Evolutionary conservation across 2,329 filamentous ascomycete species (phyloP), one percentile per base, ranked within the genome.

Genomic region (Coccinonectria pachysandricola): DNA sequence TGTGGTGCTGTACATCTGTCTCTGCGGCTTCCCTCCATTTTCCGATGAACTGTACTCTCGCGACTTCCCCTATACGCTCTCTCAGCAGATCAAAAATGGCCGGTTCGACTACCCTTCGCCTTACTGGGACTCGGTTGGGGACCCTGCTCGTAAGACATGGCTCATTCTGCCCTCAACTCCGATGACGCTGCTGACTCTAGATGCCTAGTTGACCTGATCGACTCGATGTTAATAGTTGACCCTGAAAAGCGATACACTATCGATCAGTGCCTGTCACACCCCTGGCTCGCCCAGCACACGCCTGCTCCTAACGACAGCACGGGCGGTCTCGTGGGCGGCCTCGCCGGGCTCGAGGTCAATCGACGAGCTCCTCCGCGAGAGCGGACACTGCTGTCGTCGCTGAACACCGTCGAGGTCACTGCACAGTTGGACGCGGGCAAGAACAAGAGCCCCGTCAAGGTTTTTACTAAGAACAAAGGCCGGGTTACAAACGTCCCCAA

Each of bases 21-120:
- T 96, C 5, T 96, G 91, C 50, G 91, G 91, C 18, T 96, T 96
- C 48, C 91, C 88, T 4, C 91, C 91, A 0, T 98, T 98, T 57
- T 93, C 85, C 0, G 91, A 98, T 46, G 91, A 98, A 56, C 73
- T 96, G 1, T 83, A 78, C 56, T 77, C 75, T 1, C 59, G 59
- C 18, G 78, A 93, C 22, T 91, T 87, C 40, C 91, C 91, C 3
- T 95, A 84, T 50, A 84, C 71, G 0, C 65, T 96, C 22, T 81
- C 80, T 93, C 57, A 94, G 40, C 87, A 95, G 57, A 95, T 98
- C 54, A 87, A 81, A 53, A 71, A 73, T 53, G 91, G 84, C 10
- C 71, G 76, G 12, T 98, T 94, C 49, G 83, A 95, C 54, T 98
- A 95, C 48, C 88, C 91, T 1, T 92, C 85, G 2, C 91, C 91